Evolutionary conservation across 208 protist genomes (phyloP).

Genomic region (Lotmaria passim): DNA sequence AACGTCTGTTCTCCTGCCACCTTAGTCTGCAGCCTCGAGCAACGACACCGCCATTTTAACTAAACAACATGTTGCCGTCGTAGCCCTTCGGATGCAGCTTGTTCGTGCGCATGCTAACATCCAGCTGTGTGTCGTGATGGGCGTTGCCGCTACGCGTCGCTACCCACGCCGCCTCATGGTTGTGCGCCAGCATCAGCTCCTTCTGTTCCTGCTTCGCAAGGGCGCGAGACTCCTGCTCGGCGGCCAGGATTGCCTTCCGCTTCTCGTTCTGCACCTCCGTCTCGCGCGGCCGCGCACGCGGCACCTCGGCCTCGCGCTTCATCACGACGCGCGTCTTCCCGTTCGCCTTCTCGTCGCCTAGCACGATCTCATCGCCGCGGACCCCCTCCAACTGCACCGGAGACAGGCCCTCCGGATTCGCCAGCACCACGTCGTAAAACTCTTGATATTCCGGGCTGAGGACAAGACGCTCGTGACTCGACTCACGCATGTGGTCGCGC

Average conservation of each 20-base stretch:
- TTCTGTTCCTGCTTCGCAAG: slow-evolving; percentile 68
- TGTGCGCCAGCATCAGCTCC: slow-evolving; percentile 57
- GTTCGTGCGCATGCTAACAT: slow-evolving; percentile 76
- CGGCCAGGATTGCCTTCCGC: slow-evolving; percentile 62
- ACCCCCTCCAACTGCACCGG: slow-evolving; percentile 58
- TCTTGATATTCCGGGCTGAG: slow-evolving; percentile 85
- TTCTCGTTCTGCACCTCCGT: slow-evolving; percentile 57
- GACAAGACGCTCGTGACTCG: slow-evolving; percentile 77
- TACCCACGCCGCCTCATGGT: slow-evolving; percentile 50
- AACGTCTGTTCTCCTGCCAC: too few species aligned
- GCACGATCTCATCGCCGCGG: slow-evolving; percentile 47
- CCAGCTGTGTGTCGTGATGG: slow-evolving; percentile 61
- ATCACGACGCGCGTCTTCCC: slow-evolving; percentile 50
- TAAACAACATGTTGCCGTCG: slow-evolving; percentile 80
- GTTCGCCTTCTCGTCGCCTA: slow-evolving; percentile 28
- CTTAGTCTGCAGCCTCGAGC: too few species aligned
- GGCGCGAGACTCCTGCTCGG: slow-evolving; percentile 60
- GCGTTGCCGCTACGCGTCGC: slow-evolving; percentile 49
- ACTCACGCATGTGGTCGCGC: slow-evolving; percentile 86
- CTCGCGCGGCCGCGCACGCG: slow-evolving; percentile 63
- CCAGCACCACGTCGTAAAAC: slow-evolving; percentile 78
- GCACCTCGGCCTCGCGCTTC: slow-evolving; percentile 75
- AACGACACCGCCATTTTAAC: too few species aligned
- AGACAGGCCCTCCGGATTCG: slow-evolving; percentile 48
- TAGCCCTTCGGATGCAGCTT: slow-evolving; percentile 91